These are phyloP conservation scores for Hirsutella thompsonii DNA, from an alignment of 2,329 filamentous ascomycete species.

Conservation along the genomic window DNA sequence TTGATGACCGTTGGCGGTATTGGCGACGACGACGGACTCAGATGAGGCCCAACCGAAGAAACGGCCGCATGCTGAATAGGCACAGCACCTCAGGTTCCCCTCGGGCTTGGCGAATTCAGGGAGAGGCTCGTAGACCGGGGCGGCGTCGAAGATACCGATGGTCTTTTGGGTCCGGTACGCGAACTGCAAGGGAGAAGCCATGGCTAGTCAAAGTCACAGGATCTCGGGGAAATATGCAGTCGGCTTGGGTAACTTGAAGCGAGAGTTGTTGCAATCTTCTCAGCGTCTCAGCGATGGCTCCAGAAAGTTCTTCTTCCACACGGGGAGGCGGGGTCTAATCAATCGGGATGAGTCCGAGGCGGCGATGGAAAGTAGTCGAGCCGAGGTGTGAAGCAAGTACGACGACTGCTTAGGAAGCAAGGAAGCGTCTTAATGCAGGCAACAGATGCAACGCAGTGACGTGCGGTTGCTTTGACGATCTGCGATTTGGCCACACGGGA, in stretches of 20 bases:
- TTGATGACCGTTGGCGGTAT: constrained; percentile 63
- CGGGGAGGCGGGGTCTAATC: background rate
- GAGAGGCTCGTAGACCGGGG: constrained; percentile 74
- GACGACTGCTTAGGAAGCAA: background rate
- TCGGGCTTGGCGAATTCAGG: constrained; percentile 77
- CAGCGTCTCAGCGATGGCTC: background rate
- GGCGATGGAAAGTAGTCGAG: background rate
- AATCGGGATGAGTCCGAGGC: background rate
- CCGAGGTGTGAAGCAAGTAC: background rate
- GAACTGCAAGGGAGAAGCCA: constrained; percentile 89
- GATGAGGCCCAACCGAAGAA: constrained; percentile 93
- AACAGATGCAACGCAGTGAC: background rate
- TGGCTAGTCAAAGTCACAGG: constrained; percentile 86
- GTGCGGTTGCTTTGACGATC: constrained; percentile 1
- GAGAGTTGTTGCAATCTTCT: constrained; percentile 10
- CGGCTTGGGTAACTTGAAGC: constrained; percentile 6
- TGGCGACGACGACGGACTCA: constrained; percentile 74
- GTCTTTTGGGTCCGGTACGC: constrained; percentile 94
- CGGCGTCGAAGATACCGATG: constrained; percentile 87
- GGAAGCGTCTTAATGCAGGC: background rate
- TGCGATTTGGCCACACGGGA: background rate
- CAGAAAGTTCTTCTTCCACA: background rate
- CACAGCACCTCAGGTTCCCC: constrained; percentile 88
- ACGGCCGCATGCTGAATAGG: constrained; percentile 89
- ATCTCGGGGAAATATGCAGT: constrained; percentile 16